These are phyloP conservation scores for Paramecium sexaurelia DNA, from an alignment of 73 alveolate species.

Conservation along the genomic window DNA sequence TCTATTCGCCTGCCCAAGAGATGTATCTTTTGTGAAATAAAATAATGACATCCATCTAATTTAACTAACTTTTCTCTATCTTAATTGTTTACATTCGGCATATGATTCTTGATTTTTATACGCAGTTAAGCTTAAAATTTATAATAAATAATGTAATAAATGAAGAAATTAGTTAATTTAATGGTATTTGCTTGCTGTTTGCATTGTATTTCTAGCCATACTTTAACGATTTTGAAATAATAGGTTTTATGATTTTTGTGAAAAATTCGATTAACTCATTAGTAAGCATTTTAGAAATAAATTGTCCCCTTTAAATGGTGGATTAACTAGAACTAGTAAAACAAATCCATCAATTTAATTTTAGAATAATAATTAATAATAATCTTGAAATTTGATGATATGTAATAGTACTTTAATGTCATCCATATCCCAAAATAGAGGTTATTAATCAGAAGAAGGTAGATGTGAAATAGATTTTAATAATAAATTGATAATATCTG, in stretches of 20 bases:
- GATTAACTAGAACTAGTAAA: constrained; percentile 15
- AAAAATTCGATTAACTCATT: background rate
- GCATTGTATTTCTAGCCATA: constrained; percentile 23
- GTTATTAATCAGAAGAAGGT: background rate
- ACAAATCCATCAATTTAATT: constrained; percentile 48
- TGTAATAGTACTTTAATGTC: background rate
- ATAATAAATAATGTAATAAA: constrained; percentile 11
- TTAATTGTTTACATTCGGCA: background rate
- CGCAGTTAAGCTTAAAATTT: background rate
- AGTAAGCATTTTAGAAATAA: constrained; percentile 34
- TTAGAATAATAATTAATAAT: background rate
- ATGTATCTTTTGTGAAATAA: background rate
- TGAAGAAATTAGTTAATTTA: background rate
- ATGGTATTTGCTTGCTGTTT: background rate
- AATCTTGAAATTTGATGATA: constrained; percentile 15
- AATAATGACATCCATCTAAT: background rate
- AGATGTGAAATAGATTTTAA: background rate
- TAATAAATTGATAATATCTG: constrained; percentile 15
- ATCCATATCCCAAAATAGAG: constrained; percentile 57
- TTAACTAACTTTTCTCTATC: background rate
- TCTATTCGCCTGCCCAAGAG: background rate
- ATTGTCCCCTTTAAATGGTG: constrained; percentile 26
- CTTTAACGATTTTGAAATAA: background rate
- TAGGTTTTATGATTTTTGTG: background rate
- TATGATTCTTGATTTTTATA: constrained; percentile 12